Evolutionary conservation across 1,139 yeast genomes (phyloP).

Genomic region (Hyphopichia khmerensis): DNA sequence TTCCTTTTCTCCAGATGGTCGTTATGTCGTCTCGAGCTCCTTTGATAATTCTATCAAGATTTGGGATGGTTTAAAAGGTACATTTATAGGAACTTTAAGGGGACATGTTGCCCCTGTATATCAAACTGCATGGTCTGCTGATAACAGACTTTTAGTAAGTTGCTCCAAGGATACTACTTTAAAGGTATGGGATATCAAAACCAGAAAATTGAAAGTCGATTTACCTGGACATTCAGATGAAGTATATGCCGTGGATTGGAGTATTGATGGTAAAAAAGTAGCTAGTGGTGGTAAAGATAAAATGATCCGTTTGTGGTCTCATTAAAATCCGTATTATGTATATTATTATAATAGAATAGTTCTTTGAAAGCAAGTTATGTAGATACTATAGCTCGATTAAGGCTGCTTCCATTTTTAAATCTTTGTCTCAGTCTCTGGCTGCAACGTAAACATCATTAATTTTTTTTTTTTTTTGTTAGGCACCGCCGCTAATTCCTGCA

Average conservation of each 20-base stretch:
- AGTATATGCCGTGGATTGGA: constrained; percentile 97
- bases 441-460: background rate
- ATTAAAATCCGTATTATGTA: constrained; percentile 34
- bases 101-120: constrained; percentile 99
- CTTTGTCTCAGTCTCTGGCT: background rate
- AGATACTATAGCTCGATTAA: no score
- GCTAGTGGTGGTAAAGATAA: constrained; percentile 98
- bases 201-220: constrained; percentile 80
- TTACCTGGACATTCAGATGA: constrained; percentile 96
- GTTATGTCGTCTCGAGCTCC: constrained; percentile 86
- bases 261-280: constrained; percentile 88
- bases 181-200: constrained; percentile 94
- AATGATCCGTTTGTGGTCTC: constrained; percentile 90
- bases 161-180: constrained; percentile 96
- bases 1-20: constrained; percentile 93
- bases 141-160: constrained; percentile 84
- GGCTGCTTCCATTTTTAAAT: no score
- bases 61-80: constrained; percentile 96
- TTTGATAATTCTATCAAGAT: constrained; percentile 92
- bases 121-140: constrained; percentile 99
- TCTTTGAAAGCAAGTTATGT: no score
- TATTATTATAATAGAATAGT: no score
- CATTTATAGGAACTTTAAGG: constrained; percentile 82
- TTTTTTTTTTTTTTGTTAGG: background rate
- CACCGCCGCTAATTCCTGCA: constrained; percentile 3